Base-by-base conservation (phyloP, 768 basidiomycete species). In the Favolaschia claudopus region DNA sequence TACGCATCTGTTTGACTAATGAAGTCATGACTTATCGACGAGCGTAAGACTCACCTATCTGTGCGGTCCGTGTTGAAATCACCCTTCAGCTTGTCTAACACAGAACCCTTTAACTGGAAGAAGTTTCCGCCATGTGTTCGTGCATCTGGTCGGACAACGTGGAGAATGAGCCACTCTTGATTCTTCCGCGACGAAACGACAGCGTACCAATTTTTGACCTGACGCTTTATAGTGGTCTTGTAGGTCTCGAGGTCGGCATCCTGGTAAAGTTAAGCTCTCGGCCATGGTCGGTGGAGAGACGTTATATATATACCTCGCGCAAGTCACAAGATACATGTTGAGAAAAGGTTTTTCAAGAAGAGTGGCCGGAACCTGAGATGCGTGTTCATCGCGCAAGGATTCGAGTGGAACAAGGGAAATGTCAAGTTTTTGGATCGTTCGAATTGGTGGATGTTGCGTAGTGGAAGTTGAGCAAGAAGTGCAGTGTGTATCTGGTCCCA, bases 91-190 rank as follows among this genome's bases (percentile, higher is more conserved):
- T 94, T 96, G 72, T 96, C 96, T 51, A 96, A 72, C 10, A 99
- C 89, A 19, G 86, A 89, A 51, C 89, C 85, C 74, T 89, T 95
- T 70, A 92, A 84, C 74, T 91, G 91, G 76, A 92, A 97, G 73
- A 92, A 84, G 65, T 86, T 88, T 14, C 84, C 85, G 37, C 83
- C 77, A 13, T 78, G 76, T 12, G 80, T 76, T 66, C 85, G 85
- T 17, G 82, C 74, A 69, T 93, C 91, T 14, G 91, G 87, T 38
- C 87, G 83, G 42, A 93, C 85, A 44, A 98, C 85, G 64, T 97
- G 91, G 7, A 96, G 79, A 59, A 99, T 90, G 52, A 98, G 77
- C 92, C 96, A 97, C 75, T 97, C 96, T 71, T 95, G 93, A 67
- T 92, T 88, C 75, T 88, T 95, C 63, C 88, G 81, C 40, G 85